Evolutionary conservation across 2,329 filamentous ascomycete genomes (phyloP), one percentile per base, ranked within the genome.

Genomic region (Nemania sp.): DNA sequence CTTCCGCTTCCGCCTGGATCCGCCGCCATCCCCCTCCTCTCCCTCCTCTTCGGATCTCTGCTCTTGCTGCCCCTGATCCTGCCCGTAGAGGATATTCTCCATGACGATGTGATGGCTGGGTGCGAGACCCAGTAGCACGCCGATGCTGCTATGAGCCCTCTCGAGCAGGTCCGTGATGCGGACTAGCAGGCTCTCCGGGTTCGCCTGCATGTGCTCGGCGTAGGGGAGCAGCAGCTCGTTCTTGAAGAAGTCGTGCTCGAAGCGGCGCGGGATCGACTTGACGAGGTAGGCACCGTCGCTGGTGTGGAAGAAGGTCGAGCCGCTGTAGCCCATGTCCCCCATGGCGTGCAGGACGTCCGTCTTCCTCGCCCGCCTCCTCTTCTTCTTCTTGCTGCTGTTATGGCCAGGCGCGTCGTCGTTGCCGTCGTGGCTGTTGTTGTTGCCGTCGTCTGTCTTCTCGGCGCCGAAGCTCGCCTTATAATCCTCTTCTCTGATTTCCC

Each of bases 21-120:
- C n/a, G n/a, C n/a, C n/a, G n/a, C n/a, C n/a, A n/a, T 1, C 67
- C 65, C 1, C 63, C 34, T 35, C 7, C 34, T 13, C 34, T 35
- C 13, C 34, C 13, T 13, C 34, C 13, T 35, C 34, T 35, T 35
- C 72, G 57, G n/a, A n/a, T n/a, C n/a, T n/a, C n/a, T n/a, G n/a
- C n/a, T 76, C 70, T 47, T 74, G 71, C 10, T 70, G 69, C 56
- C 78, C 77, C 12, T 77, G 74, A 13, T 79, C 77, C 63, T 85
- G 81, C 1, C 88, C 89, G 63, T 83, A 85, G 21, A 91, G 77
- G 2, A 90, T 79, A 69, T 92, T 92, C 72, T 91, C 89, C 90
- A 92, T 92, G 68, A 92, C 80, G 61, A 92, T 89, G 69, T 91
- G 89, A 65, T 91, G 88, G 1, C 84, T 85, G 0, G 90, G 89